Base-by-base conservation (phyloP, 441 rosid species). In the Geranium incanum region DNA sequence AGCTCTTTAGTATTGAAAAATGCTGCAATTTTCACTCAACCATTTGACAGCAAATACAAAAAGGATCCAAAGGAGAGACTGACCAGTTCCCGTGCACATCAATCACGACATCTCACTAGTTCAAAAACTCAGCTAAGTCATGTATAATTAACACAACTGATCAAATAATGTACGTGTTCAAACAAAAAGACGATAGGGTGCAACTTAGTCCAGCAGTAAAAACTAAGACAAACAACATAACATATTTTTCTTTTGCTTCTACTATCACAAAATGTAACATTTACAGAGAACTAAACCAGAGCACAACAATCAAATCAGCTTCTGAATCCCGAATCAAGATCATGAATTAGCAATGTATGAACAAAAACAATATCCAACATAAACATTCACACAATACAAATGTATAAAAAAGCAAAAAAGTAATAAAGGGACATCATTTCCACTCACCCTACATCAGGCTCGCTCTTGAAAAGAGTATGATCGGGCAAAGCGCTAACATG, bases 381-480 rank as follows among this genome's bases (percentile, higher is more conserved):
- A 16, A 23, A 15, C 59, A 36, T 16, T 9, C 9, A 21, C 8
- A 63, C 52, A 69, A 64, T 65, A 36, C 36, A 59, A 1, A 68
- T 5, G 28, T 5, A 68, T 4, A 75, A 77, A 68, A n/a, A n/a
- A n/a, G n/a, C n/a, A 72, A 23, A 33, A 13, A 52, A 12, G 3
- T 41, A 57, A 70, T 52, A 9, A 16, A 0, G 1, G 36, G 21
- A 75, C 57, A 6, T 62, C 39, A 63, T 21, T 59, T 68, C 0
- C 60, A 85, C 96, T 92, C 81, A 92, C 97, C 97, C 98, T 68
- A 95, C 95, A 79, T 95, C 99, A 36, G 98, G 99, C 75, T 87
- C 92, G 85, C 90, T 87, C 90, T 88, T 88, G 84, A 95, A 95
- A 68, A 86, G 86, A 38, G 86, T 67, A 36, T 84, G 83, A 85